Evolutionary conservation across 345 rosid genomes (phyloP).

Genomic region (Arabis hirsuta): DNA sequence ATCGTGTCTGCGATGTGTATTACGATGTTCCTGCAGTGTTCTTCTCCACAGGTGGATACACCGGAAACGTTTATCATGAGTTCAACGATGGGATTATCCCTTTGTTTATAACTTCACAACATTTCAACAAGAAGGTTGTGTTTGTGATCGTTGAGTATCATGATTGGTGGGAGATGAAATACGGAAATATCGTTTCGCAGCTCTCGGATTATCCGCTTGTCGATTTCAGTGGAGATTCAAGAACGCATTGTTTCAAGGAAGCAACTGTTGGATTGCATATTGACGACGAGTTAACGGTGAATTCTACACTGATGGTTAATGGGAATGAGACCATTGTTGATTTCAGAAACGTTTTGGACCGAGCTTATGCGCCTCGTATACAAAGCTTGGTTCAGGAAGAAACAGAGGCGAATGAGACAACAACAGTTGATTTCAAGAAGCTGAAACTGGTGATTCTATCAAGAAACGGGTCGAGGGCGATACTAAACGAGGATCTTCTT

Average conservation of each 20-base stretch:
- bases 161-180: constrained; percentile 83
- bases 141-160: constrained; percentile 84
- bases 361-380: constrained; percentile 61
- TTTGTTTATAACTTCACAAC: constrained; percentile 75
- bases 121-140: constrained; percentile 67
- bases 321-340: constrained; percentile 57
- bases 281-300: constrained; percentile 72
- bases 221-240: constrained; percentile 63
- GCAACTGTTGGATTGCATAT: constrained; percentile 76
- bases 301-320: constrained; percentile 47
- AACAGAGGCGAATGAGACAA: constrained; percentile 32
- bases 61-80: constrained; percentile 83
- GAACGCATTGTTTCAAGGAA: constrained; percentile 82
- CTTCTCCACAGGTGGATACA: constrained; percentile 87
- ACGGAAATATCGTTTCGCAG: constrained; percentile 60
- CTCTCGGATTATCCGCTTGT: constrained; percentile 62
- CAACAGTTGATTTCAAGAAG: constrained; percentile 39
- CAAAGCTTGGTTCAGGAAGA: constrained; percentile 51
- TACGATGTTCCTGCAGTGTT: constrained; percentile 75
- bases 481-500: constrained; percentile 61
- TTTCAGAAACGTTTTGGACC: constrained; percentile 63
- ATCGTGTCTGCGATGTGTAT: constrained; percentile 55
- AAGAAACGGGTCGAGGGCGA: constrained; percentile 63
- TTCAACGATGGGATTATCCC: constrained; percentile 87
- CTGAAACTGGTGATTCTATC: constrained; percentile 75